These are phyloP conservation scores for Lactarius indigo DNA, from an alignment of 768 basidiomycete species.

Conservation along the genomic window DNA sequence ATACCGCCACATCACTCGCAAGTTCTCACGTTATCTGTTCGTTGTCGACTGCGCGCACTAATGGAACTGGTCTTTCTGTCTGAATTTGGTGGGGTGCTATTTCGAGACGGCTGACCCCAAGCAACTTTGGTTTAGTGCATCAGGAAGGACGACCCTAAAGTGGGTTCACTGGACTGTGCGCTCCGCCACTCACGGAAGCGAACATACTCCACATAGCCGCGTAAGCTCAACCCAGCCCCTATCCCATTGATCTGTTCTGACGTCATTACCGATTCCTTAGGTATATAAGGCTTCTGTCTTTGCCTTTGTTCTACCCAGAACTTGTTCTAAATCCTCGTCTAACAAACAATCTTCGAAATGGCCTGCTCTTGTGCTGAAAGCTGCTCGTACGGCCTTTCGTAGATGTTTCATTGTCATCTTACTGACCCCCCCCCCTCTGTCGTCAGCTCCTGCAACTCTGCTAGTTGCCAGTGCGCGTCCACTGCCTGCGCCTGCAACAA, in stretches of 20 bases:
- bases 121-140: neutral
- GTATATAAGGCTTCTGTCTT: neutral
- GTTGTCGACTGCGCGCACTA: too few species aligned
- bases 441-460: constrained; percentile 8
- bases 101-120: neutral
- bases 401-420: neutral
- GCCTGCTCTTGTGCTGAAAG: constrained; percentile 10
- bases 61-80: too few species aligned
- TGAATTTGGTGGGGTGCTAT: neutral
- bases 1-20: neutral
- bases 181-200: neutral
- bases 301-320: neutral
- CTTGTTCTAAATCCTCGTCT: neutral
- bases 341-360: constrained; percentile 6
- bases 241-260: neutral
- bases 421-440: neutral
- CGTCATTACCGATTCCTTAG: neutral
- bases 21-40: neutral
- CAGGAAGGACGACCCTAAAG: neutral
- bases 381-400: constrained; percentile 11
- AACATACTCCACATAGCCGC: neutral
- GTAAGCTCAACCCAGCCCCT: neutral
- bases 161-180: neutral
- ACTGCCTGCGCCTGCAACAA: constrained; percentile 12
- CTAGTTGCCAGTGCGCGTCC: constrained; percentile 13